Base-by-base conservation (phyloP, 345 rosid genomes). In the Geranium brycei region DNA sequence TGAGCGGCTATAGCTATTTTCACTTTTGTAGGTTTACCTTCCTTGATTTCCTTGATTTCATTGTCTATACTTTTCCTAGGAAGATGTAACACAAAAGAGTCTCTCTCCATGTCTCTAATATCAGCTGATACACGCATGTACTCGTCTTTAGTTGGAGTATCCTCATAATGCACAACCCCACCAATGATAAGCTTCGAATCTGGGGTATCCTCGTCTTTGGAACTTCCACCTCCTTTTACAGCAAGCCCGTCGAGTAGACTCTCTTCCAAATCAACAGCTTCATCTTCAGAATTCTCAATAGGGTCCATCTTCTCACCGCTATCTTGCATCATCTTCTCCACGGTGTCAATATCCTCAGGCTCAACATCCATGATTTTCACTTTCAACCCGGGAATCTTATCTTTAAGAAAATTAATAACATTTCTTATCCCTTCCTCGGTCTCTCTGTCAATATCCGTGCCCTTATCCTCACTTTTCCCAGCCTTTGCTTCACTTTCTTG, bases 371-470 rank as follows among this genome's bases (percentile, higher is more conserved):
- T 82, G 63, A 86, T 80, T 80, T 85, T 89, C 61, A 89, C 82
- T 76, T 87, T 89, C 66, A 93, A 64, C 69, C 93, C 99, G 12
- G 99, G 96, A 76, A 93, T 93, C 79, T 83, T 89, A 62, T 93
- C 95, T 80, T 87, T 93, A 40, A 93, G 87, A 81, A 85, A 93
- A 53, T 89, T 87, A 60, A 93, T 81, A 64, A 93, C 95, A 63
- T 88, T 87, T 85, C 85, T 80, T 70, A 93, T 89, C 75, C 95
- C 95, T 74, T 87, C 97, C 79, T 87, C 97, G 55, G 90, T 89
- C 40, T 85, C 85, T 75, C 80, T 95, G 70, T 86, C 93, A 59
- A 77, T 68, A 76, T 81, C 78, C 72, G 86, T 69, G 74, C 82
- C 82, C 71, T 77, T 86, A 68, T 81, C 91, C 64, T 86, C 93